Conservation (phyloP, 805 yeast genomes). For the Grigorovia humatica region DNA sequence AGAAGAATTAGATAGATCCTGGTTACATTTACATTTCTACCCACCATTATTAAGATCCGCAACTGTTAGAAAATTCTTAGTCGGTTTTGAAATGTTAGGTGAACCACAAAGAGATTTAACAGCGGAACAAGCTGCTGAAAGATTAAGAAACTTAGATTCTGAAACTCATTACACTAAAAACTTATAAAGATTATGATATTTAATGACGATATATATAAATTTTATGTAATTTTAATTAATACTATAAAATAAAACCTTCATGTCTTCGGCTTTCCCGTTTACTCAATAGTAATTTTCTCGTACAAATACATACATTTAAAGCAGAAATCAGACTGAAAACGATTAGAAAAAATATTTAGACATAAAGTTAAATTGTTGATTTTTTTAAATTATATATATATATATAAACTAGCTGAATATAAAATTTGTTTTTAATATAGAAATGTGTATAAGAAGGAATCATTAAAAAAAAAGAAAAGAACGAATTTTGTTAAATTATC, state of each 20-base stretch:
- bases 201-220: neutral
- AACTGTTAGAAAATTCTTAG: slow-evolving; percentile 63
- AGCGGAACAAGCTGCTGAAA: slow-evolving; percentile 24
- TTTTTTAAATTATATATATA: neutral
- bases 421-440: neutral
- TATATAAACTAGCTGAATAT: neutral
- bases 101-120: slow-evolving; percentile 46
- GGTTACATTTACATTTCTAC: slow-evolving; percentile 68
- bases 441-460: neutral
- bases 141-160: slow-evolving; percentile 37
- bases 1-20: slow-evolving; percentile 37
- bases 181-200: slow-evolving; percentile 20
- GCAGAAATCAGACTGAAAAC: too few species aligned
- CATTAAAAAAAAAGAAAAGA: neutral
- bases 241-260: neutral
- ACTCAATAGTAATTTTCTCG: too few species aligned
- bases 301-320: too few species aligned
- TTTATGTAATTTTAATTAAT: neutral
- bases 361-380: too few species aligned
- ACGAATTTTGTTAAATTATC: neutral
- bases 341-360: too few species aligned
- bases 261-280: neutral
- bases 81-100: slow-evolving; percentile 60
- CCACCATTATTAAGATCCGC: slow-evolving; percentile 71
- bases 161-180: slow-evolving; percentile 33